Conservation (phyloP, 331 rosid genomes). For the Dryas integrifolia region DNA sequence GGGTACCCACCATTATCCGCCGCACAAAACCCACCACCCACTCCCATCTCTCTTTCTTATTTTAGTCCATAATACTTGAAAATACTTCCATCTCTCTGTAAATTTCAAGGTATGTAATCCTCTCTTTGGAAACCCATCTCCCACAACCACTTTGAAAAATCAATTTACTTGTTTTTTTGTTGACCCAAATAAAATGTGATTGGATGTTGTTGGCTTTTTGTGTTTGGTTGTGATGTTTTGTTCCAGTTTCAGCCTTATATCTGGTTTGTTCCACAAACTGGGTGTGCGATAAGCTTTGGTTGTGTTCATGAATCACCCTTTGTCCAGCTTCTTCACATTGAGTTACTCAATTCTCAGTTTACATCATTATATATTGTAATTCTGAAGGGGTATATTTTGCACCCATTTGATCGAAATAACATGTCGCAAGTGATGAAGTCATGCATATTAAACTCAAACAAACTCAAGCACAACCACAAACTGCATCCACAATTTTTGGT, state of each 20-base stretch:
- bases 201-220: background rate
- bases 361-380: background rate
- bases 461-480: background rate
- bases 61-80: background rate
- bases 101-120: constrained; percentile 3
- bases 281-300: too few species aligned
- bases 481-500: background rate
- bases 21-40: constrained; percentile 11
- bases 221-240: background rate
- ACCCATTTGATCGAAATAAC: background rate
- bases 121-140: background rate
- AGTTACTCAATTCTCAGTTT: background rate
- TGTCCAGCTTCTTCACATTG: background rate
- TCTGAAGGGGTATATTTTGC: background rate
- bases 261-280: too few species aligned
- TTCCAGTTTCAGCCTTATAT: too few species aligned
- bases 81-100: background rate
- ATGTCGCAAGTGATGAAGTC: background rate
- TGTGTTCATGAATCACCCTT: background rate
- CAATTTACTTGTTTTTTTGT: background rate
- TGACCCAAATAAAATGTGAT: background rate
- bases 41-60: constrained; percentile 1
- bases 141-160: background rate
- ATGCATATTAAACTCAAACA: background rate
- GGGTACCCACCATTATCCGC: constrained; percentile 7